Evolutionary conservation across 2,329 filamentous ascomycete genomes (phyloP), one percentile per base, ranked within the genome.

Genomic region (Stachybotrys elegans): DNA sequence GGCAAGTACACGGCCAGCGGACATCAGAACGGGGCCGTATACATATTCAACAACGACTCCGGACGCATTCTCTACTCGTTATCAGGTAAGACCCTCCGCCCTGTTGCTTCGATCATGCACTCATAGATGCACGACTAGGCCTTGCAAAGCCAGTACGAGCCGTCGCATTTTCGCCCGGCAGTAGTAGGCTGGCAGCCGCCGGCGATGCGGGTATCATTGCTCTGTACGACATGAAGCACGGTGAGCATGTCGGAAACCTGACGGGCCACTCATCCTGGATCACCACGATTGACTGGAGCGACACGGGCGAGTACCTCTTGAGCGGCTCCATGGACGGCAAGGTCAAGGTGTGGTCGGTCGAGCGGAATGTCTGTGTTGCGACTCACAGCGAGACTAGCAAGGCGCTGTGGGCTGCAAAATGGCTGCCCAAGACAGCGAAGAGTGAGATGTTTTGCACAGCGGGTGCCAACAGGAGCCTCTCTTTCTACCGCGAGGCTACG

Each of bases 311-410:
- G 67, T 95, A 88, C 63, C 71, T 98, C 12, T 74, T 97, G 3
- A 94, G 86, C 58, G 88, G 89, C 39, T 83, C 86, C 2, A 89
- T 94, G 63, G 91, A 97, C 59, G 92, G 93, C 29, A 96, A 95
- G 65, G 88, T 87, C 48, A 96, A 95, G 67, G 87, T 97, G 22
- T 98, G 93, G 93, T 92, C 88, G 22, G 79, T 96, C 47, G 90
- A 95, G 56, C 79, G 83, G 25, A 79, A 82, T 45, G 75, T 76
- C 5, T 97, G 93, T 60, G 93, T 98, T 36, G 90, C 92, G 12
- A 98, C 93, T 9, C 89, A 95, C 61, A 91, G 85, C 46, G 91
- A 97, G 69, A 90, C 88, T 6, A 91, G 92, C 51, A 86, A 87
- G 66, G 79, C 83, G 0, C 61, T 97, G 3, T 96, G 91, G 86